Conservation (phyloP, 2,329 filamentous ascomycete genomes). For the Fusarium nurragi region DNA sequence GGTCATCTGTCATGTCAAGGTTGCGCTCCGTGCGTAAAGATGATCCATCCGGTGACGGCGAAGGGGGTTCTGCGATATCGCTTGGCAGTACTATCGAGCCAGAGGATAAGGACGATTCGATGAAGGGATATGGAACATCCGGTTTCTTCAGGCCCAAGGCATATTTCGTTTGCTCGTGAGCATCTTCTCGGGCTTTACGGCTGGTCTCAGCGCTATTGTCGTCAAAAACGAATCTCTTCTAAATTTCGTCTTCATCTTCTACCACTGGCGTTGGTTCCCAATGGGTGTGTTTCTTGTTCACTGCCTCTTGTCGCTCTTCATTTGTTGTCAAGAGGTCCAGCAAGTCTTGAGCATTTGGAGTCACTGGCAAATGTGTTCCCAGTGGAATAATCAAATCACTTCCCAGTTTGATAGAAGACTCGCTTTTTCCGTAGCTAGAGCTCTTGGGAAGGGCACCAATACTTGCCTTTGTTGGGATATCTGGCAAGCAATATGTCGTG, state of each 20-base stretch:
- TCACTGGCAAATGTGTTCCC: not conserved
- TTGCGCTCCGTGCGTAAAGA: not conserved
- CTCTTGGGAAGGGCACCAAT: not conserved
- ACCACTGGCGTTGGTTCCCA: conserved; percentile 4
- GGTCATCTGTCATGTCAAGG: not conserved
- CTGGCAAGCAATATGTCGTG: not conserved
- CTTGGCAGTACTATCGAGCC: conserved; percentile 11
- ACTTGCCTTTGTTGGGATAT: not conserved
- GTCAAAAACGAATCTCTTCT: conserved; percentile 45
- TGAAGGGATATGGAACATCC: not conserved
- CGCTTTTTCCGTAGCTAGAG: not conserved
- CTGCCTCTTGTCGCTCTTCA: not conserved
- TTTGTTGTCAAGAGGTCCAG: conserved; percentile 35
- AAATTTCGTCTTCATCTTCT: conserved; percentile 45
- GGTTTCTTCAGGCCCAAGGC: conserved; percentile 12
- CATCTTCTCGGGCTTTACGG: conserved; percentile 36
- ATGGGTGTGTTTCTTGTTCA: not conserved
- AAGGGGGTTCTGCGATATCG: conserved; percentile 34
- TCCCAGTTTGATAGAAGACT: not conserved
- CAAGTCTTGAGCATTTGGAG: conserved; percentile 30
- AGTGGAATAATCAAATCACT: conserved; percentile 10
- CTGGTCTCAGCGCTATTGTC: conserved; percentile 32
- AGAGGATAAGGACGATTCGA: conserved; percentile 21
- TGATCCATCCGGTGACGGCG: conserved; percentile 17
- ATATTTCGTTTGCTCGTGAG: conserved; percentile 32